phyloP scores from a whole-genome alignment of 2,329 filamentous ascomycete genomes.

The Coniochaeta hoffmannii region DNA sequence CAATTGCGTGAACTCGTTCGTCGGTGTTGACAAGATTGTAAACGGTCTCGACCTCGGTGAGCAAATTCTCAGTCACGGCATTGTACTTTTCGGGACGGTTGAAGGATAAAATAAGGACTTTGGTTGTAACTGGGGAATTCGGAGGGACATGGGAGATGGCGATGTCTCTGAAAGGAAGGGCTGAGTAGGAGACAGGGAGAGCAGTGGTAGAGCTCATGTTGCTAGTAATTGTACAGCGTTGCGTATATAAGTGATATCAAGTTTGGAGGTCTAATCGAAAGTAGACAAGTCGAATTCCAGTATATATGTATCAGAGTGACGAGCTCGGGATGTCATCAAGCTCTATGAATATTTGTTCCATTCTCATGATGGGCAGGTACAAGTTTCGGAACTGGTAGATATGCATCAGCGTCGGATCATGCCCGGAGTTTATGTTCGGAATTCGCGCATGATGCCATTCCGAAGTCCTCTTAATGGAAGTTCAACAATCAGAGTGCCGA shows the following conservation, averaged over 20 bases:
- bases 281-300: neutral
- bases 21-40: neutral
- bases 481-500: neutral
- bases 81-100: neutral
- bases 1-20: neutral
- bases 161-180: neutral
- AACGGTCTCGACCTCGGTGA: neutral
- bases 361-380: neutral
- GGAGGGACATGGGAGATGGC: neutral
- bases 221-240: neutral
- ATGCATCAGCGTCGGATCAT: neutral
- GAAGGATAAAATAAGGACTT: neutral
- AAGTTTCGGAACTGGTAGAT: neutral
- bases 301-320: neutral
- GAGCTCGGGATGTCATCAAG: neutral
- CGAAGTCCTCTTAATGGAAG: neutral
- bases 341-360: neutral
- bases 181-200: neutral
- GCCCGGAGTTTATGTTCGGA: neutral
- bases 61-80: neutral
- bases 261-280: neutral
- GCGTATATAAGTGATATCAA: neutral
- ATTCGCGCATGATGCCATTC: neutral
- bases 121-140: neutral
- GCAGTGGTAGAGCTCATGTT: neutral